These are phyloP conservation scores for Termitomyces sp. DNA, from an alignment of 768 basidiomycete genomes.

Conservation along the genomic window DNA sequence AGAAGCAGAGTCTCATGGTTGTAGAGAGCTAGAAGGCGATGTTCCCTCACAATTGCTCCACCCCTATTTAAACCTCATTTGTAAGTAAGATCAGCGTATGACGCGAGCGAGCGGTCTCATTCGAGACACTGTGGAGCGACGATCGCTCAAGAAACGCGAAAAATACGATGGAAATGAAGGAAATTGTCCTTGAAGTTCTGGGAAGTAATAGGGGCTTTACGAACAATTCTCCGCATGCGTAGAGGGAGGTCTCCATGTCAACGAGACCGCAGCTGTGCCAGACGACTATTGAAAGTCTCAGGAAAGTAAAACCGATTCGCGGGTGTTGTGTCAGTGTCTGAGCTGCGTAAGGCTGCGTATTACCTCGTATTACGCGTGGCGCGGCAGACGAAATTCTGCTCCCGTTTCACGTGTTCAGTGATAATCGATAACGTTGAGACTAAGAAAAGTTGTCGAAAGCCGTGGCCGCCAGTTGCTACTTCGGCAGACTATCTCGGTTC, in stretches of 20 bases:
- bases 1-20: conserved; percentile 6
- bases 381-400: background rate
- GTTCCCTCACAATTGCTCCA: background rate
- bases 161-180: background rate
- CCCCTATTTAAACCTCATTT: conserved; percentile 10
- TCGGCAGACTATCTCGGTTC: background rate
- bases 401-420: background rate
- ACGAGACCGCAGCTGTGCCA: background rate
- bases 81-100: conserved; percentile 5
- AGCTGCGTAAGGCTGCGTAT: conserved; percentile 1
- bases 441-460: background rate
- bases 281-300: background rate
- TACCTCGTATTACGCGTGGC: background rate
- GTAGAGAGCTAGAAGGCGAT: background rate
- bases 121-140: conserved; percentile 10
- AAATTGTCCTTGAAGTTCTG: conserved; percentile 1
- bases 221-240: too few relatives aligned
- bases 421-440: background rate
- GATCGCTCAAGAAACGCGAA: background rate
- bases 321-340: conserved; percentile 7
- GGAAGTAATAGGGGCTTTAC: background rate
- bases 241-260: background rate
- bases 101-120: background rate
- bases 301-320: conserved; percentile 4
- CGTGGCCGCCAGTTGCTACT: too few relatives aligned